Percentiles rank a stretch among this genome's conserved stretches.
phyloP scores from a whole-genome alignment of 148 eudicot species.

The Rhododendron williamsianum region DNA sequence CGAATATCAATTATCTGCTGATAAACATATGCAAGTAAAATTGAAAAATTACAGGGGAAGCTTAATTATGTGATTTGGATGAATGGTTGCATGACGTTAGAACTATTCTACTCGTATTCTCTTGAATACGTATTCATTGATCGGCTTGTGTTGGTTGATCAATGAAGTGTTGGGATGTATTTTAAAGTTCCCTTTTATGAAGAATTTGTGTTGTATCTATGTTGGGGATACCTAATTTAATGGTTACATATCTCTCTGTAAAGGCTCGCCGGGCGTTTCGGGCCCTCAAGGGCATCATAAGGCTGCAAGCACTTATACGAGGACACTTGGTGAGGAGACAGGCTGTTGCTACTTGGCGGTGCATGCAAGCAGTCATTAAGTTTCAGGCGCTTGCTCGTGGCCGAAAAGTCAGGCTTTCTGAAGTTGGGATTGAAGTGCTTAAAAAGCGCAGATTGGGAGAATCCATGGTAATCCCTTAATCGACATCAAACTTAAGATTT shows the following conservation, averaged over 20 bases:
- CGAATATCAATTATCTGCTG: neutral
- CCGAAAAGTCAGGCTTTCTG: slow-evolving; percentile 37
- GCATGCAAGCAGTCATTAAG: slow-evolving; percentile 50
- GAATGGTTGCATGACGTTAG: neutral
- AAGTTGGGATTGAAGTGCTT: slow-evolving; percentile 25
- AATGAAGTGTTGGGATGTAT: neutral
- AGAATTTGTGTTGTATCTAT: neutral
- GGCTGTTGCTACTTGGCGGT: slow-evolving; percentile 52
- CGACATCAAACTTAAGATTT: neutral
- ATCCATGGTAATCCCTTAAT: slow-evolving; percentile 21
- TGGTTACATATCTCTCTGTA: neutral
- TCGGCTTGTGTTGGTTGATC: neutral
- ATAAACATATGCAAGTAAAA: no score
- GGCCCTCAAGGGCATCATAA: slow-evolving; percentile 61
- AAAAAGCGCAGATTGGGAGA: slow-evolving; percentile 19
- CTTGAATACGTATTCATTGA: neutral
- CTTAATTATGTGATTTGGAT: neutral
- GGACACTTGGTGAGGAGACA: slow-evolving; percentile 72
- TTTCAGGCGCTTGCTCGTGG: slow-evolving; percentile 57
- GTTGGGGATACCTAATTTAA: neutral
- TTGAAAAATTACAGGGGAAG: neutral
- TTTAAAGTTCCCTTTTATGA: neutral
- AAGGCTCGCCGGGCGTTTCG: slow-evolving; percentile 59
- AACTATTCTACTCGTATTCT: neutral
- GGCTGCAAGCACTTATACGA: slow-evolving; percentile 67